Conservation (phyloP, 2,329 filamentous ascomycete species). For the Nannizziopsis barbatae region DNA sequence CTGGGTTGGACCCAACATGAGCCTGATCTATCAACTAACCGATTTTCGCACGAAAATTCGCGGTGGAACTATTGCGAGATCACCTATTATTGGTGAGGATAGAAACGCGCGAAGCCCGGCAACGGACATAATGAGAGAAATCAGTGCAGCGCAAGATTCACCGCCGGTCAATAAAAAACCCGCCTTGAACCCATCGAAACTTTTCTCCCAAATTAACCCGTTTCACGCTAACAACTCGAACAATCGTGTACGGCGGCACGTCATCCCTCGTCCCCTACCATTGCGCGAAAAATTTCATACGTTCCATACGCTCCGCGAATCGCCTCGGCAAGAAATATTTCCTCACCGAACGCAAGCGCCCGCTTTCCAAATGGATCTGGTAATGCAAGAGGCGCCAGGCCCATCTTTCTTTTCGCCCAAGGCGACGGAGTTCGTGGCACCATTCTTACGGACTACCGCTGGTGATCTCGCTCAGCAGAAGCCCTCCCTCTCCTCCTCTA, state of each 20-base stretch:
- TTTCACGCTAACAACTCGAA: slow-evolving; percentile 9
- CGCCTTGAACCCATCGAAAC: slow-evolving; percentile 4
- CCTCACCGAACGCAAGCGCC: slow-evolving; percentile 14
- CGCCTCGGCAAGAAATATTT: slow-evolving; percentile 10
- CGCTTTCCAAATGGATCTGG: slow-evolving; percentile 26
- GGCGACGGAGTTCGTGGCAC: slow-evolving; percentile 34
- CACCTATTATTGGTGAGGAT: neutral
- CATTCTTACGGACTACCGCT: slow-evolving; percentile 25
- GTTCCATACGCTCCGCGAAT: slow-evolving; percentile 12
- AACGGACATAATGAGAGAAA: neutral
- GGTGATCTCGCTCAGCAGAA: slow-evolving; percentile 22
- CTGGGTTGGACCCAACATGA: slow-evolving; percentile 60
- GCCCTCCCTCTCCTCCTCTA: neutral
- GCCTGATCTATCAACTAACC: slow-evolving; percentile 56
- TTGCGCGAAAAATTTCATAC: slow-evolving; percentile 29
- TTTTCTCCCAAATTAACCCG: slow-evolving; percentile 13
- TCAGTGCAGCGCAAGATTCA: neutral
- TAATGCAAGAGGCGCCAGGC: slow-evolving; percentile 29
- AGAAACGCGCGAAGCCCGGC: neutral
- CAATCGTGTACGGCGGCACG: slow-evolving; percentile 24
- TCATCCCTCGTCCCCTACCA: slow-evolving; percentile 30
- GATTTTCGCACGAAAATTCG: slow-evolving; percentile 44
- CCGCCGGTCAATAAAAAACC: slow-evolving; percentile 1
- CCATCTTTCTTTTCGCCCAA: slow-evolving; percentile 37
- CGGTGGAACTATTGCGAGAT: slow-evolving; percentile 1